Evolutionary conservation across 441 rosid genomes (phyloP), one percentile per base, ranked within the genome.

Genomic region (Erodium moschatum): DNA sequence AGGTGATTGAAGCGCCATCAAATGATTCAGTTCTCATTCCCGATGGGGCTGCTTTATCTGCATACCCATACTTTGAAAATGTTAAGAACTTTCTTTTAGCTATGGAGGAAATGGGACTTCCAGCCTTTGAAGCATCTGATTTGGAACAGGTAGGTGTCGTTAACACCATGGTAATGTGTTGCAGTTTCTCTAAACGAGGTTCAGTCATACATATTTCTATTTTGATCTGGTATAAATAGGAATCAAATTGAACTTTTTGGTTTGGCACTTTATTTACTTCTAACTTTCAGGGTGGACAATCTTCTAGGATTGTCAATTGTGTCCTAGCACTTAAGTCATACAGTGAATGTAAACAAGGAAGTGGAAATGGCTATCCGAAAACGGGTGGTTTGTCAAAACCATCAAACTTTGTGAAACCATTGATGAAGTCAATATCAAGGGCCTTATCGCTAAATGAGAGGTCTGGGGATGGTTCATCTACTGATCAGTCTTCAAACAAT

Each of bases 41-140:
- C 1, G 92, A 87, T 71, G 92, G 92, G 67, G 87, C 86, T 33
- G 87, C 88, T 29, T 86, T 87, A 40, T 87, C 89, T 29, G 90
- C 84, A 67, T 87, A 71, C 67, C 90, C 83, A 16, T 85, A 87
- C 76, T 87, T 85, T 70, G 90, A 87, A 64, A 87, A 87, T 72
- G 80, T 87, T 5, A 83, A 87, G 74, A 87, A 87, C 73, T 85
- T 85, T 77, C 83, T 85, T 20, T 86, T 78, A 5, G 85, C 84
- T 1, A 58, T 76, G 0, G 90, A 78, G 74, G 89, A 84, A 68
- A 60, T 84, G 82, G 90, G 90, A 18, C 72, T 87, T 74, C 92
- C 92, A 20, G 72, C 92, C 0, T 87, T 87, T 75, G 87, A 84
- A 77, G 84, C 86, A 69, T 85, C 90, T 24, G 92, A 87, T 58